Evolutionary conservation across 768 basidiomycete genomes (phyloP).

Genomic region (Ramaria sp.): DNA sequence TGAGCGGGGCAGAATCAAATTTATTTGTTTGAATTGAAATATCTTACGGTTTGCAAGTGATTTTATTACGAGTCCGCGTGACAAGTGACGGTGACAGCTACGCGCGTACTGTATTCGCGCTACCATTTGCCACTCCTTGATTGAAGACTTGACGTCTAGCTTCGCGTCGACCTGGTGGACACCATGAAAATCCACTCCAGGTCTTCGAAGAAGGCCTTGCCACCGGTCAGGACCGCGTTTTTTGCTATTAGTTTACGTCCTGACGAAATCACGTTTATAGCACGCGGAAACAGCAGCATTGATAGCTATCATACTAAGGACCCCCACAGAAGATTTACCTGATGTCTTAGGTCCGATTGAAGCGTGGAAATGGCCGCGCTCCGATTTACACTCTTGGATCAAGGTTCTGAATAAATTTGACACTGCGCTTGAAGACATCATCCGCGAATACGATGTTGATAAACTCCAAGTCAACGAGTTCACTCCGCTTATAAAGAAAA

Average conservation of each 20-base stretch:
- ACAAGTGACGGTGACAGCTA: neutral
- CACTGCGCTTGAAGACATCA: constrained; percentile 69
- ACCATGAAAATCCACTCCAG: constrained; percentile 73
- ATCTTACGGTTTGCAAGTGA: too few species aligned
- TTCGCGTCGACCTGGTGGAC: constrained; percentile 2
- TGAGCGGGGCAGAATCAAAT: too few species aligned
- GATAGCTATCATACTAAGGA: constrained; percentile 55
- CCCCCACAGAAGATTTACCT: constrained; percentile 61
- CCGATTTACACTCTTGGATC: constrained; percentile 95
- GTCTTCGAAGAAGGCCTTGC: constrained; percentile 56
- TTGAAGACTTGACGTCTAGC: neutral
- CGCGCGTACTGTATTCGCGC: constrained; percentile 6
- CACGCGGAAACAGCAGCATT: constrained; percentile 74
- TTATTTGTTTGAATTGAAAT: too few species aligned
- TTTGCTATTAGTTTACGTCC: neutral
- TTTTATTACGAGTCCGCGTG: too few species aligned
- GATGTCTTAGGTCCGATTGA: constrained; percentile 58
- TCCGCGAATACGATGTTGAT: constrained; percentile 78
- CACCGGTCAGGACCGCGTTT: constrained; percentile 46
- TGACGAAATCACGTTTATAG: constrained; percentile 25
- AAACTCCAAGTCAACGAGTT: constrained; percentile 76
- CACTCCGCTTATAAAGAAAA: constrained; percentile 58
- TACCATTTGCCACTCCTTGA: neutral
- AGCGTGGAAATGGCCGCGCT: constrained; percentile 89
- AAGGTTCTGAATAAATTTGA: constrained; percentile 95